phyloP scores from a whole-genome alignment of 768 basidiomycete genomes.

The Tricholoma flavovirens region DNA sequence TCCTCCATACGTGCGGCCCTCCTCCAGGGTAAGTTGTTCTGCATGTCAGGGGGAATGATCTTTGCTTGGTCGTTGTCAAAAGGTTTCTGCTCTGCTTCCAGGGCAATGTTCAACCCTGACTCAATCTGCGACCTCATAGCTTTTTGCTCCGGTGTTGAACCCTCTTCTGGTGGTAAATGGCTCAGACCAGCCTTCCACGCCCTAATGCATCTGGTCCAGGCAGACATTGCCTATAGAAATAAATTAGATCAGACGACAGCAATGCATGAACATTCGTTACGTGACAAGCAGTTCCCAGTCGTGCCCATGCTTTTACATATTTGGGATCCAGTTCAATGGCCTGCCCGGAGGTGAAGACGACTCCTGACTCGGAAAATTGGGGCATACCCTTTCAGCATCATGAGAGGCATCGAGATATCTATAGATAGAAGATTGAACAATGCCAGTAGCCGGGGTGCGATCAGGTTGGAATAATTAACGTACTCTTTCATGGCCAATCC shows the following conservation, averaged over 20 bases:
- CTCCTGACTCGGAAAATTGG: background rate
- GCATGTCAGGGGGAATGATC: background rate
- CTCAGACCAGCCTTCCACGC: conserved; percentile 28
- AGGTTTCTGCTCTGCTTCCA: conserved; percentile 3
- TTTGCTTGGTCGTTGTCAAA: background rate
- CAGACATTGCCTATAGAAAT: conserved; percentile 17
- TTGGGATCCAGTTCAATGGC: conserved; percentile 34
- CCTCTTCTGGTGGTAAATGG: conserved; percentile 22
- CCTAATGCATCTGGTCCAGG: conserved; percentile 13
- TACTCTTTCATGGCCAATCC: conserved; percentile 31
- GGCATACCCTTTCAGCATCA: conserved; percentile 26
- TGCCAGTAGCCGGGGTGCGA: no score
- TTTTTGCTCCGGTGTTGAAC: conserved; percentile 24
- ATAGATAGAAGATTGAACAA: background rate
- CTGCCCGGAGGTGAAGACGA: conserved; percentile 10
- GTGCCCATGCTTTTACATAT: conserved; percentile 38
- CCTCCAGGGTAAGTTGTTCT: conserved; percentile 21
- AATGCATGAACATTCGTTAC: conserved; percentile 13
- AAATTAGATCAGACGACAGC: background rate
- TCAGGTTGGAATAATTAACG: background rate
- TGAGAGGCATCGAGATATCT: conserved; percentile 27
- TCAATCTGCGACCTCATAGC: conserved; percentile 31
- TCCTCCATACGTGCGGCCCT: conserved; percentile 18
- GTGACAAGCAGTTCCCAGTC: conserved; percentile 29
- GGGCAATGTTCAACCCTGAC: conserved; percentile 21